phyloP scores from a whole-genome alignment of 345 rosid species.

The Iberis pinnata region DNA sequence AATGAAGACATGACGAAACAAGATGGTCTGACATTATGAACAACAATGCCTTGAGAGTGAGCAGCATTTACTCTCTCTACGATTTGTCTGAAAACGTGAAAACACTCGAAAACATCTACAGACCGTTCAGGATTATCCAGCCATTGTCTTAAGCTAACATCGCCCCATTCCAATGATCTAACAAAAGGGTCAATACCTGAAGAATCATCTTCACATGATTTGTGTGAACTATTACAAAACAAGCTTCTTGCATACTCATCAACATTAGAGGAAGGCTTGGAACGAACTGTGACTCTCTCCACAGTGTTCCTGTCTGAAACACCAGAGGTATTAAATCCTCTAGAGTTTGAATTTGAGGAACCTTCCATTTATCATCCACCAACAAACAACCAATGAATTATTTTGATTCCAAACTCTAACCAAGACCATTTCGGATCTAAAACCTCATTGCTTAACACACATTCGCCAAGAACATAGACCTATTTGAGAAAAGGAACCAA shows the following conservation, averaged over 20 bases:
- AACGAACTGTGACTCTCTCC: conserved; percentile 29
- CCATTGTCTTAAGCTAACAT: conserved; percentile 96
- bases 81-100: conserved; percentile 88
- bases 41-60: conserved; percentile 85
- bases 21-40: conserved; percentile 90
- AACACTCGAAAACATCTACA: conserved; percentile 72
- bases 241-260: conserved; percentile 50
- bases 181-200: conserved; percentile 45
- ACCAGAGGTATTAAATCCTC: conserved; percentile 48
- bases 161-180: conserved; percentile 62
- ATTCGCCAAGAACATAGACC: conserved; percentile 19
- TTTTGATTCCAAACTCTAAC: conserved; percentile 39
- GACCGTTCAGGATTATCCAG: conserved; percentile 68
- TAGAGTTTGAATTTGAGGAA: conserved; percentile 68
- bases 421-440: conserved; percentile 41
- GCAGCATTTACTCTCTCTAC: conserved; percentile 78
- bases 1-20: conserved; percentile 91
- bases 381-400: conserved; percentile 32
- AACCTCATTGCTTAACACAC: conserved; percentile 32
- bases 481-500: conserved; percentile 10
- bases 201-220: conserved; percentile 39
- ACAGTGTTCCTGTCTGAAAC: conserved; percentile 47
- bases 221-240: conserved; percentile 36
- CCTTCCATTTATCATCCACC: conserved; percentile 72
- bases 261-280: conserved; percentile 37